phyloP scores from a whole-genome alignment of 768 basidiomycete species.

The Lentinula guzmanii region DNA sequence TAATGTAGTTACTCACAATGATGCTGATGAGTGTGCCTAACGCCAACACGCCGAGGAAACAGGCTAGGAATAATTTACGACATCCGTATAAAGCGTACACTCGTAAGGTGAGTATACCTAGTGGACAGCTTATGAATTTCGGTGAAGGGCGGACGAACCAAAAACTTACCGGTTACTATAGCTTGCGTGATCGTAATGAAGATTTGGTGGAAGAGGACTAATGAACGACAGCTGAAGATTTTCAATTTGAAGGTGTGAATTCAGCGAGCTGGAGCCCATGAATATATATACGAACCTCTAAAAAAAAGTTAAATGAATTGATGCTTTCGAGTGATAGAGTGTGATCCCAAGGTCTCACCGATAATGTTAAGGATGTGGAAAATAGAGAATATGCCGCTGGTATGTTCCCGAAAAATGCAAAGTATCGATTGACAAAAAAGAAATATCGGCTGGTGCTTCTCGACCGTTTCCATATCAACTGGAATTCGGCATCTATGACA shows the following conservation, averaged over 20 bases:
- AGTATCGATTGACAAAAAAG: neutral
- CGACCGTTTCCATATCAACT: neutral
- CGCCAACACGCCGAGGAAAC: neutral
- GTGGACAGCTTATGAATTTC: neutral
- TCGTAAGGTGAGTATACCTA: neutral
- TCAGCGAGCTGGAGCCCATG: too few relatives aligned
- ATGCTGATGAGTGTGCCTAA: neutral
- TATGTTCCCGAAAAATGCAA: conserved; percentile 1
- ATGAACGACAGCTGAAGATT: neutral
- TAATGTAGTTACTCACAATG: neutral
- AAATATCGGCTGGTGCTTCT: neutral
- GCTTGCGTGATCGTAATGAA: neutral
- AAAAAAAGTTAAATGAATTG: neutral
- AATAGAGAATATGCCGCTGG: neutral
- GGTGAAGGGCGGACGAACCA: neutral
- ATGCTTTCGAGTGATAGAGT: neutral
- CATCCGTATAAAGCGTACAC: neutral
- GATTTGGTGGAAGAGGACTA: neutral
- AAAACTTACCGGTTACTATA: neutral
- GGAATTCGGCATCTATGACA: neutral
- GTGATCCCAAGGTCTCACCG: neutral
- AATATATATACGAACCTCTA: neutral
- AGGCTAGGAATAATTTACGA: neutral
- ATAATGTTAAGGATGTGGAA: neutral
- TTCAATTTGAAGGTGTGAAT: neutral